Conservation (phyloP, 1,284 basidiomycete species). For the Ustilago trichophora region DNA sequence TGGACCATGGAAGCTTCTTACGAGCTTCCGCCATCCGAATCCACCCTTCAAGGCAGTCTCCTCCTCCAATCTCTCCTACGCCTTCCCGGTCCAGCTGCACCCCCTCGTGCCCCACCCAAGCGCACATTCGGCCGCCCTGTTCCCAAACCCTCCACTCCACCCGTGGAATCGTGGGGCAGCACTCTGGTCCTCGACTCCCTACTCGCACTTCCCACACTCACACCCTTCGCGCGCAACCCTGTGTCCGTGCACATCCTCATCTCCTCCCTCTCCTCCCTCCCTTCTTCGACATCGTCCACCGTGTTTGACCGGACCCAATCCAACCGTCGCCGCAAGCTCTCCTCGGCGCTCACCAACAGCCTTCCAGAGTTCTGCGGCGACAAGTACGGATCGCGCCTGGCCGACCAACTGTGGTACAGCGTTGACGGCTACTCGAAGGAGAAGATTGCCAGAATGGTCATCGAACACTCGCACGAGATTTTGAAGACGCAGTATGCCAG, state of each 20-base stretch:
- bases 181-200: constrained; percentile 44
- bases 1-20: constrained; percentile 29
- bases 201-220: constrained; percentile 33
- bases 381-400: constrained; percentile 61
- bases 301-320: constrained; percentile 8
- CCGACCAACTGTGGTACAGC: constrained; percentile 54
- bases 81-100: constrained; percentile 36
- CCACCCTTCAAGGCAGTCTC: constrained; percentile 57
- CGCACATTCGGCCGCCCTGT: constrained; percentile 24
- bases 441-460: constrained; percentile 38
- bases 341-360: constrained; percentile 16
- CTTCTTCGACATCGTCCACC: constrained; percentile 1
- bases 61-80: constrained; percentile 54
- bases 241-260: constrained; percentile 38
- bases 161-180: constrained; percentile 10
- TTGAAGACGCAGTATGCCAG: constrained; percentile 50
- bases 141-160: not conserved
- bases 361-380: constrained; percentile 48
- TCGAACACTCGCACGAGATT: constrained; percentile 40
- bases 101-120: constrained; percentile 26
- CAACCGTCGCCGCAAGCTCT: constrained; percentile 37
- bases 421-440: constrained; percentile 51
- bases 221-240: constrained; percentile 33
- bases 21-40: constrained; percentile 9
- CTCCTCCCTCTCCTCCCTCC: constrained; percentile 22